Base-by-base conservation (phyloP, 1,284 basidiomycete genomes). In the Prillingera fragicola region DNA sequence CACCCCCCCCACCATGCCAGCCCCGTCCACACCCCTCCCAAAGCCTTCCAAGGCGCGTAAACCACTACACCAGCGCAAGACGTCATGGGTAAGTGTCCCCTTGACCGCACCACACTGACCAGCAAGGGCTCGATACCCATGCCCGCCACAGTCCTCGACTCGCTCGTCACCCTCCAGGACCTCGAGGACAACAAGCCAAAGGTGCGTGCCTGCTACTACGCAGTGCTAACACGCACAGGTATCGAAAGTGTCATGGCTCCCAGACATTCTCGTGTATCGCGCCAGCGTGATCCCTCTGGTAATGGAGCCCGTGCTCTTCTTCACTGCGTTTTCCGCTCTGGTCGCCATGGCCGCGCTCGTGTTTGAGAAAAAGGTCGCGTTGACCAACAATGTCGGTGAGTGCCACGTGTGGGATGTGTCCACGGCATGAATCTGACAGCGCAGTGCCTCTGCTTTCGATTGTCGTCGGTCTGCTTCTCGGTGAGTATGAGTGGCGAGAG, bases 211-310 rank as follows among this genome's bases (percentile, higher is more conserved):
- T 4, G 18, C 32, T 7, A 9, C 13, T 18, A 15, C 2, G 4
- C 7, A 2, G 3, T 25, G 18, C 41, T 47, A 21, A 45, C 40
- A 17, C 24, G 12, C 2, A 15, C 38, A 69, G 59, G 54, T 56
- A 26, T 52, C 57, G 18, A 63, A 89, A 83, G 88, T 89, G 63
- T 87, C 86, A 26, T 92, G 89, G 85, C 73, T 91, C 18, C 84
- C 85, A 9, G 89, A 92, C 67, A 85, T 90, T 22, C 75, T 90
- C 34, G 80, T 87, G 22, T 53, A 88, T 54, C 81, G 61, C 21
- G 56, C 58, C 21, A 57, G 64, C 63, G 45, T 87, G 55, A 65
- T 84, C 39, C 85, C 87, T 3, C 62, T 63, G 17, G 64, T 74
- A 31, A 31, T 71, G 8, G 64, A 67, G 2, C 87, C 87, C 15